Evolutionary conservation across 2,329 filamentous ascomycete species (phyloP).

Genomic region (Paracoccidioides brasiliensis): DNA sequence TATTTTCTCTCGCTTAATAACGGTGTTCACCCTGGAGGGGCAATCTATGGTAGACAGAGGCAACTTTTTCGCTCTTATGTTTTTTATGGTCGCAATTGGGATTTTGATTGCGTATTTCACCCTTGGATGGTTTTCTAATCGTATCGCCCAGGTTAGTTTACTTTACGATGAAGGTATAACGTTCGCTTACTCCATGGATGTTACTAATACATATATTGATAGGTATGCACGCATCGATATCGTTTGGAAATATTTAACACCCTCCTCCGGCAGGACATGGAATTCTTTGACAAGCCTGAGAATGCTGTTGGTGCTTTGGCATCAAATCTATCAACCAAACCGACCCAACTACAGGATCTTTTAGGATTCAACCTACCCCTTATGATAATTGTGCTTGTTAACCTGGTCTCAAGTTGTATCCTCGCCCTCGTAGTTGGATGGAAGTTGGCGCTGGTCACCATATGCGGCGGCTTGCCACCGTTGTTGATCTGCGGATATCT

Average conservation of each 20-base stretch:
- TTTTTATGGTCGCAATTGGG: conserved; percentile 32
- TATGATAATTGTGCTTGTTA: conserved; percentile 60
- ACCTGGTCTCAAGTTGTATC: conserved; percentile 54
- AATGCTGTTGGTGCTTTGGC: conserved; percentile 46
- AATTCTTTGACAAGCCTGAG: conserved; percentile 15
- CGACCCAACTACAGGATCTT: conserved; percentile 42
- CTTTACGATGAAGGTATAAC: neutral
- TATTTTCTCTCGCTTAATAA: conserved; percentile 17
- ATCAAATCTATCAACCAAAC: conserved; percentile 67
- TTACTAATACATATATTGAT: neutral
- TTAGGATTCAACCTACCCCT: conserved; percentile 72
- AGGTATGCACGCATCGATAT: conserved; percentile 12
- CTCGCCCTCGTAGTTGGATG: conserved; percentile 59
- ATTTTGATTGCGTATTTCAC: conserved; percentile 23
- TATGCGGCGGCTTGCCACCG: conserved; percentile 33
- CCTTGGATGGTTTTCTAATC: conserved; percentile 19
- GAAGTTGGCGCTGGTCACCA: conserved; percentile 61
- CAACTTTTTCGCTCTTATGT: conserved; percentile 37
- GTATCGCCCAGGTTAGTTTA: conserved; percentile 14
- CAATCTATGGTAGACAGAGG: conserved; percentile 16
- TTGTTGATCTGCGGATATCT: conserved; percentile 18
- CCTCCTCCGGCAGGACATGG: conserved; percentile 19
- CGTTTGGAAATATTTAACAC: conserved; percentile 15
- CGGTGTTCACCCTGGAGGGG: conserved; percentile 14
- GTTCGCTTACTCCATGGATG: neutral